These are phyloP conservation scores for Pythium utonaiense DNA, from an alignment of 352 stramenopile species.

Conservation along the genomic window DNA sequence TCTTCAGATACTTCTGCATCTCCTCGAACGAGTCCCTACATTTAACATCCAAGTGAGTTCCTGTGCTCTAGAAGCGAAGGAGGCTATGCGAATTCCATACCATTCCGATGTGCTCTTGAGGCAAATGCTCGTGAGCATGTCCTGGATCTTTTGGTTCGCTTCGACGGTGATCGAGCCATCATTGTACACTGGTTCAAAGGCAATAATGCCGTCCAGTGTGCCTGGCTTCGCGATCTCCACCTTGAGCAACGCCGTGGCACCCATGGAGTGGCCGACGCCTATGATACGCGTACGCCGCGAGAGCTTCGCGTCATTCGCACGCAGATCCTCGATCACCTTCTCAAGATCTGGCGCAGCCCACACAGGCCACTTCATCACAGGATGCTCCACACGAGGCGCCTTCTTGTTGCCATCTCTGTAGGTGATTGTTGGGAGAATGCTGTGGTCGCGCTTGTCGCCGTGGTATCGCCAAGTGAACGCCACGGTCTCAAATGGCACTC, in stretches of 20 bases:
- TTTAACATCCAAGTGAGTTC: no score
- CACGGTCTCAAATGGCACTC: conserved; percentile 22
- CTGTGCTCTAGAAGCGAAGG: no score
- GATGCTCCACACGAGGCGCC: conserved; percentile 27
- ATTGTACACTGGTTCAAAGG: conserved; percentile 20
- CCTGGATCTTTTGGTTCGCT: background rate
- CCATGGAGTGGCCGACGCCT: conserved; percentile 29
- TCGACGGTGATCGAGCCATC: background rate
- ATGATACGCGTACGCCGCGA: conserved; percentile 6
- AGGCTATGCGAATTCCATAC: no score
- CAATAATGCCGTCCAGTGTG: conserved; percentile 22
- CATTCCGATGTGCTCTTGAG: background rate
- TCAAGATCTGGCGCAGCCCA: conserved; percentile 10
- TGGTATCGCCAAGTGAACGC: conserved; percentile 41
- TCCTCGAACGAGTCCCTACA: conserved; percentile 10
- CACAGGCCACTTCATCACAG: conserved; percentile 9
- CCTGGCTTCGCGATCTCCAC: conserved; percentile 15
- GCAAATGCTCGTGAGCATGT: conserved; percentile 8
- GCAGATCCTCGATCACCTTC: conserved; percentile 8
- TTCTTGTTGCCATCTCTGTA: conserved; percentile 14
- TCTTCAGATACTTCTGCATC: conserved; percentile 1
- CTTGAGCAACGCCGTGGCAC: conserved; percentile 9
- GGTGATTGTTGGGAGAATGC: conserved; percentile 15
- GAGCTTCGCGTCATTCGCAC: conserved; percentile 1
- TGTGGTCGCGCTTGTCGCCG: conserved; percentile 30